A percentile compares a stretch with the other conserved stretches of the same genome.
phyloP scores from a whole-genome alignment of 163 green algal genomes.

The Coccomyxa subellipsoidea region DNA sequence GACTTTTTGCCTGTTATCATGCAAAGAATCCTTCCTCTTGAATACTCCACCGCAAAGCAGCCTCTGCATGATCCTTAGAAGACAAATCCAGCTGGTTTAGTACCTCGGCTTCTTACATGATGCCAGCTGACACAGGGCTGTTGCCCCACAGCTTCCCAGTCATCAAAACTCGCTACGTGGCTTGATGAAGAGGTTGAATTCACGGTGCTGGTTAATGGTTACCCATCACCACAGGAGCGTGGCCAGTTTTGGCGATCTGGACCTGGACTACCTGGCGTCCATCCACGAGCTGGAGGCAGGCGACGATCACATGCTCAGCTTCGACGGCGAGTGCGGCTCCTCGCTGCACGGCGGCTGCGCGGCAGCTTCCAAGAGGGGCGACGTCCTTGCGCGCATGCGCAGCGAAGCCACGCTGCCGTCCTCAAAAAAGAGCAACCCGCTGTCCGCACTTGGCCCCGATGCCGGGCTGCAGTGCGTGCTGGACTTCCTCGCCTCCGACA shows the following conservation, averaged over 20 bases:
- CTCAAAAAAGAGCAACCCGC: neutral
- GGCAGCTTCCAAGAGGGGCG: neutral
- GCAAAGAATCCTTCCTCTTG: no score
- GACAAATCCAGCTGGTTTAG: no score
- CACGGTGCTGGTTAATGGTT: neutral
- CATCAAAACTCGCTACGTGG: neutral
- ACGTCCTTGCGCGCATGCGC: neutral
- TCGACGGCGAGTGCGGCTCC: neutral
- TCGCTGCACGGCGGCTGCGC: neutral
- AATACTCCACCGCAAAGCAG: no score
- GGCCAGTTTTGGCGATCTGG: conserved; percentile 4
- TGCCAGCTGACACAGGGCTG: neutral
- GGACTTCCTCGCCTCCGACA: neutral
- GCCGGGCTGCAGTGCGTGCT: neutral
- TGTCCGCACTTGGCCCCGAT: neutral
- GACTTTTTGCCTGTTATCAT: no score
- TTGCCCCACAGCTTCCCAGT: neutral
- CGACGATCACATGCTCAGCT: neutral
- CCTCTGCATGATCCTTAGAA: no score
- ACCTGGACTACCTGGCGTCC: conserved; percentile 7
- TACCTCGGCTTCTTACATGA: no score
- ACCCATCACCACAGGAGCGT: neutral
- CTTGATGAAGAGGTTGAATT: neutral
- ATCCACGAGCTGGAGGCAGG: conserved; percentile 12
- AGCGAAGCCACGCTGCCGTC: neutral